Base-by-base conservation (phyloP, 2,329 filamentous ascomycete species). In the Fusarium guadeloupense region DNA sequence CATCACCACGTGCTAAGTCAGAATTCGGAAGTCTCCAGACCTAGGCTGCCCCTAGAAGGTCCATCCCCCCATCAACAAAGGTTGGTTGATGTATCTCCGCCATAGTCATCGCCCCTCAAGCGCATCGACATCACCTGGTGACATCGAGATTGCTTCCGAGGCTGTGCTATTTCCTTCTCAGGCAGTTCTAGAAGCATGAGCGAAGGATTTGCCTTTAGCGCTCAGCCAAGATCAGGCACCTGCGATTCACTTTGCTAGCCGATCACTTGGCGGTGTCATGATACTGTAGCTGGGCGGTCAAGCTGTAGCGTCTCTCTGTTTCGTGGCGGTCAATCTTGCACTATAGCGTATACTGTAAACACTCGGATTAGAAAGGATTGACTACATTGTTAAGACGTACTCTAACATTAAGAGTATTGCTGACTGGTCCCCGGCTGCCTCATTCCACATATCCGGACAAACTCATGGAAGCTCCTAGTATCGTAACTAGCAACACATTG, bases 141-240 rank as follows among this genome's bases (percentile, higher is more conserved):
- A 50, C 28, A 40, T 35, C 17, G n/a, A 35, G 33, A 35, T 35
- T 17, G 20, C 3, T 34, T 14, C 14, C 23, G 44, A 35, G 50
- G 50, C 50, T 53, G 50, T 53, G 50, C 28, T 28, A 0, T 19
- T 25, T 13, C 20, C 8, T 45, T 35, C 45, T 17, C 31, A 35
- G 49, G 50, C 35, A 51, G 7, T 53, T 53, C 50, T 51, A 35
- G 50, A 53, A 53, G 44, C 42, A n/a, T 35, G 13, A 14, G 26
- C 28, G 25, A 26, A 12, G 5, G 25, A 26, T 37, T 33, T 30
- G 16, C 3, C 23, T 53, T 35, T 54, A 41, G 23, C 35, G 13
- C 51, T 35, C 10, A 23, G 28, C 44, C 43, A 23, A 28, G 9
- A 50, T 34, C 50, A 50, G 44, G 50, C 44, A 54, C 35, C 23